Percentiles rank a stretch among this genome's conserved stretches.
Evolutionary conservation across 23 red algal species (phyloP).

Genomic region (Gracilaria vermiculophylla): DNA sequence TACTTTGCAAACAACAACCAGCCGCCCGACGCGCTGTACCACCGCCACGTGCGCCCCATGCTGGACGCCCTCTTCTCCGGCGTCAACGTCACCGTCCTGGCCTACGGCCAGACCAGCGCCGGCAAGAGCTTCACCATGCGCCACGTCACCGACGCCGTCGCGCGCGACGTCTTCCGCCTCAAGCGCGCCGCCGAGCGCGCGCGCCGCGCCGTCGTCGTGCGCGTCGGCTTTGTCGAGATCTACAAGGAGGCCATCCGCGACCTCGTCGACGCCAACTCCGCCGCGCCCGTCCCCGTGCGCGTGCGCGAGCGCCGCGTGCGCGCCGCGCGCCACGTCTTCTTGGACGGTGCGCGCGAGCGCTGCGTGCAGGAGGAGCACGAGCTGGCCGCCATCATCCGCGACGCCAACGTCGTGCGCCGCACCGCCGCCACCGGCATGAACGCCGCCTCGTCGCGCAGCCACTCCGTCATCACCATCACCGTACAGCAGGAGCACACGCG

Average conservation of each 20-base stretch:
- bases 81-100: slow-evolving; percentile 95
- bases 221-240: slow-evolving; percentile 73
- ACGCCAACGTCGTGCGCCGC: slow-evolving; percentile 17
- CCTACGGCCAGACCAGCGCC: slow-evolving; percentile 92
- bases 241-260: slow-evolving; percentile 62
- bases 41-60: slow-evolving; percentile 53
- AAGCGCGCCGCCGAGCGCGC: slow-evolving; percentile 4
- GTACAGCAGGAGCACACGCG: slow-evolving; percentile 68
- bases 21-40: slow-evolving; percentile 62
- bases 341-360: slow-evolving; percentile 52
- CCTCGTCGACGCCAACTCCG: slow-evolving; percentile 36
- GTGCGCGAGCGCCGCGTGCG: slow-evolving; percentile 30
- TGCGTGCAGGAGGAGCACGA: slow-evolving; percentile 13
- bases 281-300: slow-evolving; percentile 18
- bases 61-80: slow-evolving; percentile 76
- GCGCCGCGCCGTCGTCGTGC: neutral
- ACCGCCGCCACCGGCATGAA: slow-evolving; percentile 95
- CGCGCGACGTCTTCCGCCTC: slow-evolving; percentile 7
- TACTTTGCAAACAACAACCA: neutral
- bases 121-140: slow-evolving; percentile 97
- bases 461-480: slow-evolving; percentile 86
- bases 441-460: slow-evolving; percentile 56
- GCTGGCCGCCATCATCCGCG: slow-evolving; percentile 18
- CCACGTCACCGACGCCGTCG: slow-evolving; percentile 37
- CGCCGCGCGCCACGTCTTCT: slow-evolving; percentile 11